A percentile compares a stretch with the other conserved stretches of the same genome.
Conservation (phyloP, 805 yeast genomes). For the Metschnikowia lunata region DNA sequence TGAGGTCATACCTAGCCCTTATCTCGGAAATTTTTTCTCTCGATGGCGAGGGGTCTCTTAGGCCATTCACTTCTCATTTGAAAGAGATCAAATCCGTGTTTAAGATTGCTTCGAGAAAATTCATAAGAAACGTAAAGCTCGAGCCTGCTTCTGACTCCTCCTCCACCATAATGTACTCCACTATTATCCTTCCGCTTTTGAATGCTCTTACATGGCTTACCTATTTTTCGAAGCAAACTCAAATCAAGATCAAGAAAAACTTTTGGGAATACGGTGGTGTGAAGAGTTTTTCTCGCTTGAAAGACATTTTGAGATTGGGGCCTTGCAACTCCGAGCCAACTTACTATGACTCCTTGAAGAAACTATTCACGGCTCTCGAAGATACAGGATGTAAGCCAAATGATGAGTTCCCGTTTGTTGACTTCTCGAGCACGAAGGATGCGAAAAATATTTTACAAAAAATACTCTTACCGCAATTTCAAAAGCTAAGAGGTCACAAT, state of each 20-base stretch:
- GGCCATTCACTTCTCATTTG: constrained; percentile 13
- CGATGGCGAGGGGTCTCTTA: constrained; percentile 13
- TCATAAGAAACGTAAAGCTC: constrained; percentile 41
- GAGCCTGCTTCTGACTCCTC: constrained; percentile 19
- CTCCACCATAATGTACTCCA: constrained; percentile 37
- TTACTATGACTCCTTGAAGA: constrained; percentile 37
- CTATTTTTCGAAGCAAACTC: constrained; percentile 10
- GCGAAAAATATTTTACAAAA: constrained; percentile 18
- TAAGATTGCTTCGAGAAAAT: constrained; percentile 42
- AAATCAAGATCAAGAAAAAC: constrained; percentile 36
- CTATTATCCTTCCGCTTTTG: constrained; percentile 45
- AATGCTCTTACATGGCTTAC: constrained; percentile 36
- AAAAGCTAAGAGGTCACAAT: constrained; percentile 15
- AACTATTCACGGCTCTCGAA: constrained; percentile 20
- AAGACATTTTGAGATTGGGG: constrained; percentile 48
- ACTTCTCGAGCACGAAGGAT: constrained; percentile 18
- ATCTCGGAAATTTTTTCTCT: constrained; percentile 11
- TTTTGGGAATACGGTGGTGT: constrained; percentile 52
- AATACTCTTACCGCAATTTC: constrained; percentile 15
- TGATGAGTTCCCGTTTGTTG: constrained; percentile 18
- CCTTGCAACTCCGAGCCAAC: constrained; percentile 49
- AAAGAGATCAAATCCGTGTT: constrained; percentile 24
- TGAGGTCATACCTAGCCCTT: constrained; percentile 18
- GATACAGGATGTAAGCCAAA: constrained; percentile 6
- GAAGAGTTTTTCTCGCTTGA: constrained; percentile 37